Base-by-base conservation (phyloP, 2,329 filamentous ascomycete species). In the Fusarium haematococcum region DNA sequence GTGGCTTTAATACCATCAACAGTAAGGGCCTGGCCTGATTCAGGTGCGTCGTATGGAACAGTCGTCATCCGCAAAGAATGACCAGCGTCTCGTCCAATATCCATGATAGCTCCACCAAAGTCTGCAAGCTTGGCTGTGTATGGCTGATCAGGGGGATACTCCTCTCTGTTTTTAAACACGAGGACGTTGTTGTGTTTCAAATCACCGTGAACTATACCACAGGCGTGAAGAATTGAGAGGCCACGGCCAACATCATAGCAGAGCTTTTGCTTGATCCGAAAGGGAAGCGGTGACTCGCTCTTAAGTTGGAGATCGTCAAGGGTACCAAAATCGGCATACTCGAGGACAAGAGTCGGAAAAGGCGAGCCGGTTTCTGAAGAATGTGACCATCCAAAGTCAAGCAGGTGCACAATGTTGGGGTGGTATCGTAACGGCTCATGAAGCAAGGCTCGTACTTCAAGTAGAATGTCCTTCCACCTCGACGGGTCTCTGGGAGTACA, bases 51-150 rank as follows among this genome's bases (percentile, higher is more conserved):
- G 5, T 65, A 65, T 16, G 50, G 50, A 14, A 48, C n/a, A 16
- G 62, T 65, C 14, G 27, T 58, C 37, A 58, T 58, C 5, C 50
- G 27, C 5, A 65, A 37, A n/a, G 43, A 41, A 16, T 65, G 45
- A 0, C 7, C 30, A 4, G 6, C 25, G 27, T 65, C 20, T 3
- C 30, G 5, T 10, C 20, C 37, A 35, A 58, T 37, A 14, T 58
- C 62, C 50, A 58, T 58, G 1, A 65, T 54, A 4, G 62, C 62
- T 2, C 62, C 62, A 8, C 62, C 62, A 7, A 65, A 65, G 1
- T 65, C 62, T 9, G 62, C 52, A 1, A 65, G 52, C n/a, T 65
- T 65, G 37, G 62, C 62, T 2, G 39, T 48, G 30, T 65, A 65
- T 11, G 62, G 52, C 14, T 58, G 50, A 18, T 57, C 27, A 10